These are phyloP conservation scores for Akanthomyces lecanii DNA, from an alignment of 2,329 filamentous ascomycete species.

Conservation along the genomic window DNA sequence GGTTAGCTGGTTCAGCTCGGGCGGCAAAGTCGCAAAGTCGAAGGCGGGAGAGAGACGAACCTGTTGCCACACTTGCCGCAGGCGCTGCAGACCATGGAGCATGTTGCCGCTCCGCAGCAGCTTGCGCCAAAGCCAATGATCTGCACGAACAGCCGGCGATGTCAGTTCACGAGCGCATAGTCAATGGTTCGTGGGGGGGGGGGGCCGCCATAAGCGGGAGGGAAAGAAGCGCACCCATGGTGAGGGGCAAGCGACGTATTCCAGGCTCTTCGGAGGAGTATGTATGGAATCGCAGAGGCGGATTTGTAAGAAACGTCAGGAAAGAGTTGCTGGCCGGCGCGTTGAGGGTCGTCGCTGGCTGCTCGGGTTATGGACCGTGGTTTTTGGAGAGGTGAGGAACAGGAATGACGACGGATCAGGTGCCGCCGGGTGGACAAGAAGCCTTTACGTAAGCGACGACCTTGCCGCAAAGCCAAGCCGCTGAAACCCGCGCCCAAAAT, in stretches of 20 bases:
- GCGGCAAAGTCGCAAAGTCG: not conserved
- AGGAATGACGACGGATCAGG: constrained; percentile 12
- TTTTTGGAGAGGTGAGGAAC: constrained; percentile 12
- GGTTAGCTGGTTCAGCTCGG: constrained; percentile 20
- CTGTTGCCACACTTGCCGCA: constrained; percentile 98
- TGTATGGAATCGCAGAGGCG: not conserved
- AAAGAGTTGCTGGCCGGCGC: not conserved
- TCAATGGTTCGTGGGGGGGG: not conserved
- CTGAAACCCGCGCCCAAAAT: not conserved
- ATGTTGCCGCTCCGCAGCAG: constrained; percentile 95
- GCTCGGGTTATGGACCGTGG: not conserved
- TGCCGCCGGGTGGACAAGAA: not conserved
- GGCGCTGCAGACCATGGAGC: constrained; percentile 89
- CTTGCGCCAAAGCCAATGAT: constrained; percentile 75
- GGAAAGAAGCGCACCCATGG: constrained; percentile 88
- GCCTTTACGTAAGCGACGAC: not conserved
- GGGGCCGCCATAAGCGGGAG: constrained; percentile 71
- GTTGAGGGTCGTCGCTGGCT: not conserved
- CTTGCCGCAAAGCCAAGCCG: not conserved
- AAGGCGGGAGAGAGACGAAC: constrained; percentile 39
- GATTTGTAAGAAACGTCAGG: too few species aligned
- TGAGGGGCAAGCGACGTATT: constrained; percentile 9
- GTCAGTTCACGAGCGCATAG: constrained; percentile 11
- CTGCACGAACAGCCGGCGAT: constrained; percentile 38
- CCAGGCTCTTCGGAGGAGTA: not conserved